Evolutionary conservation across 2,329 filamentous ascomycete genomes (phyloP), one percentile per base, ranked within the genome.

Genomic region (Diatrype stigma): DNA sequence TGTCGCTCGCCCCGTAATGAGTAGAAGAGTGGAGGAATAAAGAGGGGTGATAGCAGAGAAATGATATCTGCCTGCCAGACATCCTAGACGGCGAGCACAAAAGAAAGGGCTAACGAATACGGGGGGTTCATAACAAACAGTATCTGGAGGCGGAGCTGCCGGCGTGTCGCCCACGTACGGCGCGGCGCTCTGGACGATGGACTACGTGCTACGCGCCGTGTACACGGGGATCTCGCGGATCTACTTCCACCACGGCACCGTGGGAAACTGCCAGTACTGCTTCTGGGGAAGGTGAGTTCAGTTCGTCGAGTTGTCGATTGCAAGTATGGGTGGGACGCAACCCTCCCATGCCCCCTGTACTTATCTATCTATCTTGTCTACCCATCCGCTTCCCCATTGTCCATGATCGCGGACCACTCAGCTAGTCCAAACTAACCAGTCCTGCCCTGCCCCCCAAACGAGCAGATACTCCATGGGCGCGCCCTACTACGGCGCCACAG

Each of bases 191-290:
- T 79, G 76, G 76, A 75, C 75, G n/a, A 66, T 78, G 55, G 75
- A 79, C 63, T 77, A 75, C 60, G 58, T 65, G 57, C 56, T 72
- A 3, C 66, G 67, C 5, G 66, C 67, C 0, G 60, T 66, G 16
- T 63, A 63, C 34, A 66, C 60, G 58, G 69, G 69, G 53, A 67
- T 73, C 34, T 67, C 68, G 14, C 63, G 68, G n/a, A 63, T 64
- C 0, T 79, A 78, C 55, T 80, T 79, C 67, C 78, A 80, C 57
- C 73, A 76, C 12, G 72, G 77, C 14, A 80, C 78, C 0, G 71
- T 80, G 8, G 76, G 75, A 3, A 75, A 77, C 58, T 79, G 77
- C 64, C 63, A 67, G 60, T 63, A 58, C 38, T 55, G 42, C 17
- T 67, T 67, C 49, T 66, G 60, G 60, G 63, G 63, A 23, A 44